Conservation (phyloP, 805 yeast genomes). For the Candida germanica region DNA sequence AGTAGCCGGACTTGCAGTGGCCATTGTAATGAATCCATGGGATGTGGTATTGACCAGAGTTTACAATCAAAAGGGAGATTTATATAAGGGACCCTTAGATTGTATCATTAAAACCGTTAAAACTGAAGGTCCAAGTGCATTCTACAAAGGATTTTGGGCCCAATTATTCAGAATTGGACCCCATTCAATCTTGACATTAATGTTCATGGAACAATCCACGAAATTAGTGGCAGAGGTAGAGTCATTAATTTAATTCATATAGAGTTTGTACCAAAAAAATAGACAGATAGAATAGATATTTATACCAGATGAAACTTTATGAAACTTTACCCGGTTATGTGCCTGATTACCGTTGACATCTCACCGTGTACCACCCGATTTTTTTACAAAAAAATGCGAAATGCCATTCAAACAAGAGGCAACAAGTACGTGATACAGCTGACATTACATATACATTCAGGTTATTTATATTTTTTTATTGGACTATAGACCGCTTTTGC, state of each 20-base stretch:
- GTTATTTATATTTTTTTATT: too few relatives aligned
- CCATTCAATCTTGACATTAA: slow-evolving; percentile 84
- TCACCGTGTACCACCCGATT: too few relatives aligned
- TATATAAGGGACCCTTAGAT: slow-evolving; percentile 84
- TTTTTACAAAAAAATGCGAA: too few relatives aligned
- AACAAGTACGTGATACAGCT: too few relatives aligned
- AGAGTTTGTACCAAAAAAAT: too few relatives aligned
- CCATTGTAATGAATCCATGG: slow-evolving; percentile 95
- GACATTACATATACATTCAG: too few relatives aligned
- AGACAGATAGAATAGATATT: too few relatives aligned
- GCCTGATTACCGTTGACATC: too few relatives aligned
- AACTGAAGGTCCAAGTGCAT: slow-evolving; percentile 80
- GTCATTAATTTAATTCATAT: slow-evolving; percentile 10
- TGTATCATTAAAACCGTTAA: slow-evolving; percentile 80
- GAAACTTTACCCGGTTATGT: too few relatives aligned
- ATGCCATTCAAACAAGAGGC: too few relatives aligned
- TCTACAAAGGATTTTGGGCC: slow-evolving; percentile 94
- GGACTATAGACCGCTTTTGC: too few relatives aligned
- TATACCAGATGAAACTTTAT: too few relatives aligned
- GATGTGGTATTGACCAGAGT: slow-evolving; percentile 93
- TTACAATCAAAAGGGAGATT: slow-evolving; percentile 88
- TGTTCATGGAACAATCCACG: slow-evolving; percentile 95
- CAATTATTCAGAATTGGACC: slow-evolving; percentile 92
- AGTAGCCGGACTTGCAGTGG: slow-evolving; percentile 86
- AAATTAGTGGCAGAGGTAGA: slow-evolving; percentile 43